Percentiles rank a stretch among this genome's conserved stretches.
These are phyloP conservation scores for Xylaria sp. DNA, from an alignment of 2,329 filamentous ascomycete species.

Conservation along the genomic window DNA sequence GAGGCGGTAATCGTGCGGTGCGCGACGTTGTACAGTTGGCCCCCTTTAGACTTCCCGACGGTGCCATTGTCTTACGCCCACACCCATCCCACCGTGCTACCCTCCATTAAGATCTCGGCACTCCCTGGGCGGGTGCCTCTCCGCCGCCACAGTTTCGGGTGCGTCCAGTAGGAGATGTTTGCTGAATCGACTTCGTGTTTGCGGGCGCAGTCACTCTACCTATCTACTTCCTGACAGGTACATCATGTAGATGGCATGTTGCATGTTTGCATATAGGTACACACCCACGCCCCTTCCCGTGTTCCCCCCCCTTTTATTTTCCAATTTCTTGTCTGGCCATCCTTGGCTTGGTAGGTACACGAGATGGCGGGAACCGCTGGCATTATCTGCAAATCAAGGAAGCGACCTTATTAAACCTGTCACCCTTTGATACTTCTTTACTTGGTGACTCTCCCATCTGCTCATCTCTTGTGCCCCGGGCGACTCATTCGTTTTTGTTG, in stretches of 20 bases:
- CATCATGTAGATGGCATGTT: conserved; percentile 15
- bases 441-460: conserved; percentile 20
- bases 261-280: no score
- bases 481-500: conserved; percentile 37
- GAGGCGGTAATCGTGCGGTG: no score
- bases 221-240: no score
- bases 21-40: no score
- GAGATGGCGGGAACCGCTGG: no score
- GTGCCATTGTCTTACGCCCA: no score
- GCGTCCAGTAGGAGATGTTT: neutral
- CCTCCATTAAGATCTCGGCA: no score
- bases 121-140: neutral
- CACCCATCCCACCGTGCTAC: no score
- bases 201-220: neutral
- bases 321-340: neutral
- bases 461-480: conserved; percentile 25
- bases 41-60: no score
- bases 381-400: conserved; percentile 20
- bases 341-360: no score
- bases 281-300: conserved; percentile 22
- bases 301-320: conserved; percentile 21
- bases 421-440: conserved; percentile 6
- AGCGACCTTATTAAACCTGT: conserved; percentile 12
- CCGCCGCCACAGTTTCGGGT: neutral
- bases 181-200: conserved; percentile 7